Conservation (phyloP, 371 early-diverging fungal species). For the Actinomortierella ambigua region DNA sequence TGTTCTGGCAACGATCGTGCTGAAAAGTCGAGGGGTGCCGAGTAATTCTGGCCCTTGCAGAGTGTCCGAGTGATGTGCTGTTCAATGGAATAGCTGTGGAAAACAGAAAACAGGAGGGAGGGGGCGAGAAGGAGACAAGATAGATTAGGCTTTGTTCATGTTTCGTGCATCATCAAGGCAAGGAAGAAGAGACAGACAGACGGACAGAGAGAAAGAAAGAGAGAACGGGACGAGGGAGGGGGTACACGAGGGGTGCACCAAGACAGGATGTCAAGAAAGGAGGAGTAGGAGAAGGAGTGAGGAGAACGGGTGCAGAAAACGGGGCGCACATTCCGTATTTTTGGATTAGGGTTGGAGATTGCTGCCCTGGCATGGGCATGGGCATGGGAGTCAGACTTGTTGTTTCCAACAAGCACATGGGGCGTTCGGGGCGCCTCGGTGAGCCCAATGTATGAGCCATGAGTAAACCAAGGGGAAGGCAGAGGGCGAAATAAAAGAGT, state of each 20-base stretch:
- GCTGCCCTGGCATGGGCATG: too few species aligned
- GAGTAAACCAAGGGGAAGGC: too few species aligned
- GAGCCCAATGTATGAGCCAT: too few species aligned
- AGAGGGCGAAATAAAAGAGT: too few species aligned
- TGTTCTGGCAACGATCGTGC: too few species aligned
- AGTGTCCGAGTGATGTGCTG: conserved; percentile 37
- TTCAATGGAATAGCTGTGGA: conserved; percentile 33
- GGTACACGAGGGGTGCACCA: background rate
- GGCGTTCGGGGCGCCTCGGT: too few species aligned
- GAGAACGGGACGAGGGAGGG: conserved; percentile 1
- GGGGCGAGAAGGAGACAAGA: background rate
- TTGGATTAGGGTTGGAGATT: too few species aligned
- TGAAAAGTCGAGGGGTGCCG: conserved; percentile 44
- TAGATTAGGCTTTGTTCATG: background rate
- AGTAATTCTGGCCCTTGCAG: conserved; percentile 44
- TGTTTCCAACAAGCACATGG: too few species aligned
- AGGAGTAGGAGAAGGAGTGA: conserved; percentile 2
- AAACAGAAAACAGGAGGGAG: background rate
- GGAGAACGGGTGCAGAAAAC: too few species aligned
- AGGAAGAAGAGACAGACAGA: background rate
- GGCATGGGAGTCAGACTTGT: too few species aligned
- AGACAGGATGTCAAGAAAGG: conserved; percentile 1
- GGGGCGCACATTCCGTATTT: too few species aligned
- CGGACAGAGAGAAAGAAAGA: conserved; percentile 1
- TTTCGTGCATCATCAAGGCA: background rate